These are phyloP conservation scores for Ophiostoma angusticollis DNA, from an alignment of 2,329 filamentous ascomycete genomes.

Conservation along the genomic window DNA sequence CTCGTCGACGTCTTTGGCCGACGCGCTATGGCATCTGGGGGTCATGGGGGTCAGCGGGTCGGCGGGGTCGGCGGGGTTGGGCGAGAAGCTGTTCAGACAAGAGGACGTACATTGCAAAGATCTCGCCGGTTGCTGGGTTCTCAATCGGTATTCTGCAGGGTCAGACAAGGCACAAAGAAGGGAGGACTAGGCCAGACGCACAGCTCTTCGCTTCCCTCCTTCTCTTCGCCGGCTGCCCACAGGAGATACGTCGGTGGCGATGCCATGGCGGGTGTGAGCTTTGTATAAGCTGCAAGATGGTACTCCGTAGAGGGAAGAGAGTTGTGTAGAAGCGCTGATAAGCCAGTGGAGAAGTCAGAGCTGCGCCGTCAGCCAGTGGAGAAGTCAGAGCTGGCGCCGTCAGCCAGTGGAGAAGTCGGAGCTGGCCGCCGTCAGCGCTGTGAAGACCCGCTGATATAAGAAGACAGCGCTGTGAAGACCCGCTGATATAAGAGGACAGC, in stretches of 20 bases:
- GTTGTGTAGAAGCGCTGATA: too few species aligned
- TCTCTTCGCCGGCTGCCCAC: conserved; percentile 14
- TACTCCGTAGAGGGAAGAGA: too few species aligned
- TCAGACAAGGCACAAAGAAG: neutral
- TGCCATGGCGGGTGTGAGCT: neutral
- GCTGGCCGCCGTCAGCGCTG: too few species aligned
- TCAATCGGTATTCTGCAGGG: conserved; percentile 17
- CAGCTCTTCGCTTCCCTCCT: conserved; percentile 12
- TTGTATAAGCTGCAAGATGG: too few species aligned
- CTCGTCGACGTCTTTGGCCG: conserved; percentile 29
- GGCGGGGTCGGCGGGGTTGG: neutral
- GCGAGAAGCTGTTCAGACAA: too few species aligned
- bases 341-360: too few species aligned
- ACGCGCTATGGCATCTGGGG: conserved; percentile 34
- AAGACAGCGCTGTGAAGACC: too few species aligned
- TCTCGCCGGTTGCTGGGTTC: conserved; percentile 17
- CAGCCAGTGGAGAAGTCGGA: too few species aligned
- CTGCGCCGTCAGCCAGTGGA: too few species aligned
- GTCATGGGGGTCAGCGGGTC: neutral
- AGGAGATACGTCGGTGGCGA: conserved; percentile 2
- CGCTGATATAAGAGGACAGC: too few species aligned
- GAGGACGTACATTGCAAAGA: conserved; percentile 16
- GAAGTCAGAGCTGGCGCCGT: too few species aligned
- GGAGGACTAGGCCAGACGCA: conserved; percentile 6
- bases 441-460: too few species aligned